These are phyloP conservation scores for Tuber aestivum DNA, from an alignment of 495 filamentous ascomycete genomes.

Conservation along the genomic window DNA sequence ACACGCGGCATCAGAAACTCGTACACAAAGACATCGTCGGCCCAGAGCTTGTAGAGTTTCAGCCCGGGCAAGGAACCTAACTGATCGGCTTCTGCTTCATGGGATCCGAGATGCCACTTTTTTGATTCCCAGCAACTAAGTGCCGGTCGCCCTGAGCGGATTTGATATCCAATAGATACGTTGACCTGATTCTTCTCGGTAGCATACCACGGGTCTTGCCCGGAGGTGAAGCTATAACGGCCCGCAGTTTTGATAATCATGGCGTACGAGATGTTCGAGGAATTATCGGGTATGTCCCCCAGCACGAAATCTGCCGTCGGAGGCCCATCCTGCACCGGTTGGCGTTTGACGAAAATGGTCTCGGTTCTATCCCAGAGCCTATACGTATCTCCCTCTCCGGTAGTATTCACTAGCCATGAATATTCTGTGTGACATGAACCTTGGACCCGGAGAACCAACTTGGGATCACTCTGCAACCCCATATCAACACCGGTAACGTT, in stretches of 20 bases:
- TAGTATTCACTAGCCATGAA: background rate
- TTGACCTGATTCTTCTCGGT: background rate
- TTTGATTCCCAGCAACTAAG: background rate
- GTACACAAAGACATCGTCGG: background rate
- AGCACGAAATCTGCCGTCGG: background rate
- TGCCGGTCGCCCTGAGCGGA: background rate
- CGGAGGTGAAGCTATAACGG: background rate
- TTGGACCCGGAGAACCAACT: background rate
- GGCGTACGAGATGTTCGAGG: background rate
- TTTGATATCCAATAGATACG: no score
- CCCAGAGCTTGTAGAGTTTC: background rate
- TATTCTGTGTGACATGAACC: background rate
- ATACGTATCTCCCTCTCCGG: background rate
- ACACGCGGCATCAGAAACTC: background rate
- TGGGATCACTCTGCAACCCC: background rate
- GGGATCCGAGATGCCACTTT: background rate
- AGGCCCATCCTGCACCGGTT: background rate
- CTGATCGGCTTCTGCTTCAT: background rate
- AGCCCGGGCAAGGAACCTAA: background rate
- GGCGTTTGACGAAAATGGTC: rapidly evolving
- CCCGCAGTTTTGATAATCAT: background rate
- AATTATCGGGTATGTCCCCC: background rate
- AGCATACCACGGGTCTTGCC: background rate
- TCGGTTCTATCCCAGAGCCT: background rate
- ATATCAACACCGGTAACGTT: background rate